Base-by-base conservation (phyloP, 257 asterid genomes). In the Ligustrum vulgare region DNA sequence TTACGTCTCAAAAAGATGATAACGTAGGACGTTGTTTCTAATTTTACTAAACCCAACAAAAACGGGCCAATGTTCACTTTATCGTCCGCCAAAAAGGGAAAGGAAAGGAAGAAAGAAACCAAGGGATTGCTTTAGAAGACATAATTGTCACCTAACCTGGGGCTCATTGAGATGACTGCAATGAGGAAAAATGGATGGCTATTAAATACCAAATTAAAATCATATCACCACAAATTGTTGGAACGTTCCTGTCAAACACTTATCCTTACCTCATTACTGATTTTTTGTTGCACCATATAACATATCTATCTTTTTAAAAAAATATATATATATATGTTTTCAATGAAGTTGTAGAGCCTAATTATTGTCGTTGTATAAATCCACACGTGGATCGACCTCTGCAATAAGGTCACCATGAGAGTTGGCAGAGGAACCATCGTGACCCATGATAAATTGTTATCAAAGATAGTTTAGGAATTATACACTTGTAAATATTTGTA, bases 101-200 rank as follows among this genome's bases (percentile, higher is more conserved):
- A 60, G n/a, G 23, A 22, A 60, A 60, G n/a, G 23, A 22, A 60
- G 66, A 60, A 60, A 23, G 66, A 60, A 10, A 23, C 66, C 34
- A 60, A 60, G 66, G 66, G 32, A 22, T 22, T 60, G 66, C 66
- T 60, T 60, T 60, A 60, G 33, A 22, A 22, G 66, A 60, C 66
- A 60, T 60, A 60, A 60, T 60, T 60, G 66, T 60, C 66, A 11
- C 66, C 66, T 60, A 60, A 60, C 13, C 1, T 60, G 66, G 60
- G 66, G 66, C 66, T 60, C 66, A 60, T 23, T 23, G 66, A 60
- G 6, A 58, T 9, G 6, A 58, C 66, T 23, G 13, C 66, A 58
- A 22, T 58, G 32, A 3, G 66, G 11, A 58, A 49, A 58, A 3
- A 22, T 51, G 33, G 32, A 58, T 23, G 23, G 66, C 66, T 58